Conservation (phyloP, 176 grass and related monocot genomes). For the Eleusine indica region DNA sequence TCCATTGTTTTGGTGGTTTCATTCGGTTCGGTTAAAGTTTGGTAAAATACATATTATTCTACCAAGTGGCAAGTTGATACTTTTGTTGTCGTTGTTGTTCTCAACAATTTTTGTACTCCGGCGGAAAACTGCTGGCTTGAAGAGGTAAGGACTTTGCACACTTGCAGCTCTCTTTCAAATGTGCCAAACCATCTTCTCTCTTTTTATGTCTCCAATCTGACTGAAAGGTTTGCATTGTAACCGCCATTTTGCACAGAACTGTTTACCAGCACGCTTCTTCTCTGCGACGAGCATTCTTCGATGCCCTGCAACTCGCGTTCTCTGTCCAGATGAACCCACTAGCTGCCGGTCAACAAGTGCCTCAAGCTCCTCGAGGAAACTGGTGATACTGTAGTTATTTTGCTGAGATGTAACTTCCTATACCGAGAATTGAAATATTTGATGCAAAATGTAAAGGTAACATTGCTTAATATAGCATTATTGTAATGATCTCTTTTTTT, state of each 20-base stretch:
- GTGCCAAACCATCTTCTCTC: background rate
- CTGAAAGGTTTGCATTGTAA: background rate
- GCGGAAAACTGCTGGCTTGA: slow-evolving; percentile 58
- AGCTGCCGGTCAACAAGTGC: slow-evolving; percentile 77
- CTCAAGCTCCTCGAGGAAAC: slow-evolving; percentile 55
- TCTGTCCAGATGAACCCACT: slow-evolving; percentile 93
- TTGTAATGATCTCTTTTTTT: background rate
- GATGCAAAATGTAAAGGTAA: slow-evolving; percentile 8
- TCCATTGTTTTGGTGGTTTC: slow-evolving; percentile 81
- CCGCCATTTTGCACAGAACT: slow-evolving; percentile 36
- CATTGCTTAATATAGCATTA: background rate
- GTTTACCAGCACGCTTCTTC: slow-evolving; percentile 42
- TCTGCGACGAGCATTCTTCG: slow-evolving; percentile 63
- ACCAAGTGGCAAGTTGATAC: slow-evolving; percentile 61
- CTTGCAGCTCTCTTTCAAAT: background rate
- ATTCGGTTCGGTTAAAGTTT: slow-evolving; percentile 63
- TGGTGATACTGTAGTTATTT: slow-evolving; percentile 44
- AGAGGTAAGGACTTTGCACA: slow-evolving; percentile 48
- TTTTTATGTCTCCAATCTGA: background rate
- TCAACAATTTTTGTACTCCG: slow-evolving; percentile 57
- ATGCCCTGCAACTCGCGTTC: slow-evolving; percentile 75
- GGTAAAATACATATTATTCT: slow-evolving; percentile 69
- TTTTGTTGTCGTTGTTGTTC: slow-evolving; percentile 67
- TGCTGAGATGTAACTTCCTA: slow-evolving; percentile 25
- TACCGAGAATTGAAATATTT: background rate